Evolutionary conservation across 2,329 filamentous ascomycete species (phyloP), one percentile per base, ranked within the genome.

Genomic region (Colletotrichum sp.): DNA sequence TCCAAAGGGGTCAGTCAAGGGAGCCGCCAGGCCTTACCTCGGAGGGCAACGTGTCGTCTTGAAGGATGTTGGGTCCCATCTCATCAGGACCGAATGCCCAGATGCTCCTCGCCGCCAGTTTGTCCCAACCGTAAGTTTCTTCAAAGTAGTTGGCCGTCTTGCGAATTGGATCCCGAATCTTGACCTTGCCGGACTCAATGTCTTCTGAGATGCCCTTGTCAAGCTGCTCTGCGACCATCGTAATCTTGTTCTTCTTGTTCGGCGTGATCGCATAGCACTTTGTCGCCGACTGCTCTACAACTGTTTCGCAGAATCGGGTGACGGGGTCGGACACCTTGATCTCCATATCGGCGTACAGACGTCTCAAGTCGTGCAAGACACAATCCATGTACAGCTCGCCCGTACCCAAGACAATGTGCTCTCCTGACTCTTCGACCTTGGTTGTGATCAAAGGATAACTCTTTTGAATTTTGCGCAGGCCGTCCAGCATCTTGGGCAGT

Each of bases 341-440:
- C 82, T 99, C 97, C 97, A 99, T 99, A 80, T 98, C 96, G 16
- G 97, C 96, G 81, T 98, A 99, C n/a, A 98, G 85, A 54, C 93
- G 91, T 68, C 97, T 93, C 61, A 99, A 89, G 81, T 99, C 97
- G 83, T 99, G 97, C 59, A 99, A 89, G 5, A 99, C 96, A 80
- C 97, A 99, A 83, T 99, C 97, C 96, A 99, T 98, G 86, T 99
- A 99, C n/a, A 99, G 88, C 83, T 99, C 97, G 74, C 97, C 97
- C 1, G 97, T 99, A 29, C 97, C 97, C 6, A 99, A 90, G 61
- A 99, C 90, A 77, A 99, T 93, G 81, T 99, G 97, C 84, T 99
- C 97, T 65, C 97, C 97, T 2, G 95, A 98, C 84, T 99, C 97
- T 82, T 99, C 97, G 5, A 99, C 97, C 83, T 98, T 98, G 6